phyloP scores from a whole-genome alignment of 345 rosid genomes.

The Melaleuca alternifolia region DNA sequence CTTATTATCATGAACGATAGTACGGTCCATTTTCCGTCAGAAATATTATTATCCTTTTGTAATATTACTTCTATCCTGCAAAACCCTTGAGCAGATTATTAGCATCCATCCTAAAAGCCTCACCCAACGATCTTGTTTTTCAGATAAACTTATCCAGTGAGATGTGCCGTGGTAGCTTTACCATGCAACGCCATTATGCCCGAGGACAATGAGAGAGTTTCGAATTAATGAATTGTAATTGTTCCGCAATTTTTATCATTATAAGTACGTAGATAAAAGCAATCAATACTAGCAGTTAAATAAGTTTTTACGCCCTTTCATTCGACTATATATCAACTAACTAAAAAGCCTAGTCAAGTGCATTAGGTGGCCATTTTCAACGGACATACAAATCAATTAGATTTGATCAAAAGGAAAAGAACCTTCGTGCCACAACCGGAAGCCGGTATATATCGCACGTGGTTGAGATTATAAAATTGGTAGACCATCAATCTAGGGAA shows the following conservation, averaged over 20 bases:
- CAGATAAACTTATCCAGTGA: slow-evolving; percentile 19
- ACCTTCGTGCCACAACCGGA: not conserved
- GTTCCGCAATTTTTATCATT: not conserved
- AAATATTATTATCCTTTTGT: too few relatives aligned
- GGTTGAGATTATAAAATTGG: not conserved
- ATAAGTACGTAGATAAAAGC: not conserved
- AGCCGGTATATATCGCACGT: not conserved
- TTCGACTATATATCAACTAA: not conserved
- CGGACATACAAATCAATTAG: not conserved
- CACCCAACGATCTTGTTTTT: not conserved
- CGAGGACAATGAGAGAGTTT: not conserved
- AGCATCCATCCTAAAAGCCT: not conserved
- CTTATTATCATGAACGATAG: too few relatives aligned
- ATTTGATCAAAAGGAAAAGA: not conserved
- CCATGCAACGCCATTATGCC: rapidly evolving
- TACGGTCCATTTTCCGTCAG: too few relatives aligned
- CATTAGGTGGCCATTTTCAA: not conserved
- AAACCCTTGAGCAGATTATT: too few relatives aligned
- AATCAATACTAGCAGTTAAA: not conserved
- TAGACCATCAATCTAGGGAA: not conserved
- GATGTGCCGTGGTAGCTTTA: not conserved
- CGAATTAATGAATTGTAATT: not conserved
- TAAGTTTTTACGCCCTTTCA: not conserved
- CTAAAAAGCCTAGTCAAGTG: too few relatives aligned
- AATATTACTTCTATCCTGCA: too few relatives aligned